These are phyloP conservation scores for Aeschynomene evenia DNA, from an alignment of 306 rosid species.

Conservation along the genomic window DNA sequence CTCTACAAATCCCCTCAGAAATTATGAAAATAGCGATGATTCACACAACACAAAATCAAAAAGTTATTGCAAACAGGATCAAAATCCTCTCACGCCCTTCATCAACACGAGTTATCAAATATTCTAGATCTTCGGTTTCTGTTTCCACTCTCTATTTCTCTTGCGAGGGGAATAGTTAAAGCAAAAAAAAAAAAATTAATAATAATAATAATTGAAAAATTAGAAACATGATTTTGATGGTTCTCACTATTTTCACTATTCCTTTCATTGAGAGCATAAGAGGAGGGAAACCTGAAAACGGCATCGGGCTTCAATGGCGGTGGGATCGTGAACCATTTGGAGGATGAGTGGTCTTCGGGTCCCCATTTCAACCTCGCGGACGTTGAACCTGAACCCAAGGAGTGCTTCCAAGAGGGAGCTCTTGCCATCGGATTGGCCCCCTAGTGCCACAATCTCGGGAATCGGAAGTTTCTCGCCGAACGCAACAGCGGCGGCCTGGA, in stretches of 20 bases:
- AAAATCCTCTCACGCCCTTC: neutral
- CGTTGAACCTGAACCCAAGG: constrained; percentile 88
- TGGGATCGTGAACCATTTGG: constrained; percentile 90
- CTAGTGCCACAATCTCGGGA: constrained; percentile 90
- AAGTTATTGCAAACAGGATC: neutral
- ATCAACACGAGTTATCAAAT: no score
- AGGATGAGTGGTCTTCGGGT: constrained; percentile 91
- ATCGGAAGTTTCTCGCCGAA: constrained; percentile 91
- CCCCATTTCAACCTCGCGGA: constrained; percentile 97
- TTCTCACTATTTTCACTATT: no score
- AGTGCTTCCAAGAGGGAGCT: constrained; percentile 90
- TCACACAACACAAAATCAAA: neutral
- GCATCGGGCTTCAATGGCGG: constrained; percentile 85
- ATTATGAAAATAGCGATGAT: no score
- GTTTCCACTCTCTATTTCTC: no score
- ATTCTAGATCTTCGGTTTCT: no score
- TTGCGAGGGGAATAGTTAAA: no score
- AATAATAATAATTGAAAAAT: no score
- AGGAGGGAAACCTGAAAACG: constrained; percentile 64
- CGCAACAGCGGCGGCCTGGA: constrained; percentile 88
- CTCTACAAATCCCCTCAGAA: no score
- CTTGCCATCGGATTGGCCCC: constrained; percentile 92
- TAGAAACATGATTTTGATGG: no score
- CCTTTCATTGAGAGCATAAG: no score
- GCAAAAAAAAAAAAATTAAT: no score